phyloP scores from a whole-genome alignment of 208 protist genomes.

The Crithidia bombi region DNA sequence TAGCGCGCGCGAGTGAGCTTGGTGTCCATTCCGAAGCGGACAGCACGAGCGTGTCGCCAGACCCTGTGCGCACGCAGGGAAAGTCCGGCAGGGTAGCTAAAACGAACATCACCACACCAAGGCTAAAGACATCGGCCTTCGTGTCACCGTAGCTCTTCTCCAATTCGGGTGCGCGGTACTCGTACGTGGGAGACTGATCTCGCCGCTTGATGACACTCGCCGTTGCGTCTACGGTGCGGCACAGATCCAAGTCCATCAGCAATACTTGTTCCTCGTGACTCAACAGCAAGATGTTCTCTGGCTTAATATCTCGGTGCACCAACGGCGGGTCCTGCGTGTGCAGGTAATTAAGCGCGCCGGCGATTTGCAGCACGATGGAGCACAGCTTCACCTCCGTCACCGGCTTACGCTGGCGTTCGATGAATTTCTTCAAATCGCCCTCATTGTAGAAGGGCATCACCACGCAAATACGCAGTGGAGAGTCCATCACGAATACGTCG shows the following conservation, averaged over 20 bases:
- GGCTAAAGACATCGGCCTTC: constrained; percentile 88
- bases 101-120: constrained; percentile 82
- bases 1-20: constrained; percentile 45
- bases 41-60: constrained; percentile 56
- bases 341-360: constrained; percentile 77
- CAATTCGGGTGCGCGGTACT: constrained; percentile 82
- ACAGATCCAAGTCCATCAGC: constrained; percentile 89
- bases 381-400: constrained; percentile 72
- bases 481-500: constrained; percentile 60
- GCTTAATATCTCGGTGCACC: constrained; percentile 90
- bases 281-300: constrained; percentile 87
- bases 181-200: constrained; percentile 61
- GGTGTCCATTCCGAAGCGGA: constrained; percentile 61
- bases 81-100: constrained; percentile 82
- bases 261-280: constrained; percentile 85
- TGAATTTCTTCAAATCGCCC: constrained; percentile 71
- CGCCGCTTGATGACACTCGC: constrained; percentile 48
- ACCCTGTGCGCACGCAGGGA: constrained; percentile 53
- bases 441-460: constrained; percentile 89
- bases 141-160: constrained; percentile 46
- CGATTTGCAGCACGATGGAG: constrained; percentile 83
- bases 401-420: constrained; percentile 54
- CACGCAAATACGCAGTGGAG: constrained; percentile 66
- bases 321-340: constrained; percentile 79
- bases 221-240: constrained; percentile 55